A percentile compares a stretch with the other conserved stretches of the same genome.
Conservation (phyloP, 1,284 basidiomycete species). For the Megacollybia platyphylla region DNA sequence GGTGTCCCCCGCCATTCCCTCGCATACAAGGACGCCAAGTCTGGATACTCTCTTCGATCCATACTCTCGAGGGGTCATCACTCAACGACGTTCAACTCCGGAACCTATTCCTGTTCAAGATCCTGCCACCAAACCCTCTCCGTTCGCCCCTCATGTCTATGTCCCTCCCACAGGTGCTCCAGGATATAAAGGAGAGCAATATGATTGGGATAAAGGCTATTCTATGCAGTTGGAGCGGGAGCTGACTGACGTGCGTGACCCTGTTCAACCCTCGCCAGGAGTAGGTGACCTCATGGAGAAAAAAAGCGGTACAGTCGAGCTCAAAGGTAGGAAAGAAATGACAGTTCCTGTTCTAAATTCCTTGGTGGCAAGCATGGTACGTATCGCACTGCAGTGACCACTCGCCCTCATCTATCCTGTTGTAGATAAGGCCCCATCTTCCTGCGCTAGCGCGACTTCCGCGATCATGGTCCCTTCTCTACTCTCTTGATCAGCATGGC, state of each 20-base stretch:
- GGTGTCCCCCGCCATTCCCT: constrained; percentile 18
- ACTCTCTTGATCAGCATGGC: constrained; percentile 92
- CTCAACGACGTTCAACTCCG: constrained; percentile 13
- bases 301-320: constrained; percentile 29
- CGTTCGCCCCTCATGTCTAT: constrained; percentile 47
- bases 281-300: constrained; percentile 28
- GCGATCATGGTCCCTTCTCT: constrained; percentile 76
- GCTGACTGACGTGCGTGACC: constrained; percentile 7
- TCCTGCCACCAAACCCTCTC: constrained; percentile 16
- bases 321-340: constrained; percentile 38
- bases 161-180: constrained; percentile 67
- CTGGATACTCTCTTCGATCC: constrained; percentile 10
- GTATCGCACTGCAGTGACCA: constrained; percentile 12
- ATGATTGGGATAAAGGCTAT: constrained; percentile 43
- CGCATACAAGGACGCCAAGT: constrained; percentile 4
- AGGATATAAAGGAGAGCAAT: constrained; percentile 50
- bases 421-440: constrained; percentile 58
- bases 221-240: constrained; percentile 25
- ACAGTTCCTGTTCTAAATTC: constrained; percentile 45
- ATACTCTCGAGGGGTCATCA: constrained; percentile 8
- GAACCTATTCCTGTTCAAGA: constrained; percentile 10
- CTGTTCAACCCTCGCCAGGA: constrained; percentile 8
- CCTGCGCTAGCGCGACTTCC: constrained; percentile 76
- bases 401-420: constrained; percentile 2
- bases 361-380: constrained; percentile 47